Evolutionary conservation across 306 rosid genomes (phyloP).

Genomic region (Cucurbita pepo): DNA sequence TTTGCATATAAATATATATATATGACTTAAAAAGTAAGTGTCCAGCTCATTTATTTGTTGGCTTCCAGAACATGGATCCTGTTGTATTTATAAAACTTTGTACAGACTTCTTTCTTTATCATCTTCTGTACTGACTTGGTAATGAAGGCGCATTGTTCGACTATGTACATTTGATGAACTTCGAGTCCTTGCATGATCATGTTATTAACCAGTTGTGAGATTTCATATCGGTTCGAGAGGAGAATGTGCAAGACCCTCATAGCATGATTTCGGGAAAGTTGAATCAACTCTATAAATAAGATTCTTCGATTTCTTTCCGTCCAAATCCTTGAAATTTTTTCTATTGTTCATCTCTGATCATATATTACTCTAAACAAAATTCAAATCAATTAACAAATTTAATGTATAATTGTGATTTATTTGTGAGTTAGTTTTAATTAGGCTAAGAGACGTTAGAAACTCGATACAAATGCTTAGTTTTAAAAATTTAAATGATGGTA

Average conservation of each 20-base stretch:
- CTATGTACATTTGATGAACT: not conserved
- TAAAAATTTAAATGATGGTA: too few species aligned
- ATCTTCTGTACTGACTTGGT: constrained; percentile 9
- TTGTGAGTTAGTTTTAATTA: too few species aligned
- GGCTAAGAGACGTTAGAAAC: too few species aligned
- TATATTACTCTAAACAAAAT: too few species aligned
- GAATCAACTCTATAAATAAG: constrained; percentile 18
- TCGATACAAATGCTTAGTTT: too few species aligned
- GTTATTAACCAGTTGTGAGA: not conserved
- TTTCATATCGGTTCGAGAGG: too few species aligned
- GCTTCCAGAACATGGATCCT: constrained; percentile 15
- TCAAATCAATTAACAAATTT: too few species aligned
- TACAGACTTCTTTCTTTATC: constrained; percentile 11
- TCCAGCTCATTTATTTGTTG: constrained; percentile 12
- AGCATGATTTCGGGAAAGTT: not conserved
- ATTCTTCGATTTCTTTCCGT: constrained; percentile 17
- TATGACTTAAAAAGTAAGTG: constrained; percentile 8
- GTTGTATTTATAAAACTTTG: constrained; percentile 7
- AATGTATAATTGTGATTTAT: too few species aligned
- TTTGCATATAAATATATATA: constrained; percentile 9
- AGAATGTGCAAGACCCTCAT: not conserved
- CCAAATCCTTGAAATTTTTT: constrained; percentile 31
- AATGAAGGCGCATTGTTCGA: constrained; percentile 1
- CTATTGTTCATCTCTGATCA: constrained; percentile 1
- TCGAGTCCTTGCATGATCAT: not conserved